Base-by-base conservation (phyloP, 495 filamentous ascomycete genomes). In the Lepidopterella palustris region DNA sequence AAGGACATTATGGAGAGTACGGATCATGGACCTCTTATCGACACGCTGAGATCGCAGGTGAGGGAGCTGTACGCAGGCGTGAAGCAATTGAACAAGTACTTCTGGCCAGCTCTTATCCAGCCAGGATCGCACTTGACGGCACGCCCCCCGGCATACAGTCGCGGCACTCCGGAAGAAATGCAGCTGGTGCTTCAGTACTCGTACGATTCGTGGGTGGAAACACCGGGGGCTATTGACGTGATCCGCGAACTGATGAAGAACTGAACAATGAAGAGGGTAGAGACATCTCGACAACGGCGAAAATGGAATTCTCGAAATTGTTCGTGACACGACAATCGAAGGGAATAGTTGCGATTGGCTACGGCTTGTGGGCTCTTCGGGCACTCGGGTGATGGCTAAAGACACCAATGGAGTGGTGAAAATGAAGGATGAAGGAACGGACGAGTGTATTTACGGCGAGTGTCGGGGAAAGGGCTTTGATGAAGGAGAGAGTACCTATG, bases 151-250 rank as follows among this genome's bases (percentile, higher is more conserved):
- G 0, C 27, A 4, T 31, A 21, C 10, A 3, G 5, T 9, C 68
- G 71, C 1, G 72, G 71, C n/a, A 67, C 53, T 10, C 40, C 50
- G 50, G 60, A 69, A 52, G 63, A 74, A 49, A 73, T 70, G 70
- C 64, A 69, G 35, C 5, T 72, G 31, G 58, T 53, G 8, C 62
- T 78, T 25, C 61, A 71, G 56, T 66, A 72, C 55, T 68, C 55
- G 13, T 76, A 74, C 53, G 70, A 66, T 53, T 50, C 74, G 15
- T 78, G 70, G 73, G 61, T 47, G 49, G 73, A 75, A 59, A 73
- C 68, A 0, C 72, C 73, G 42, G 72, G 72, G 5, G 68, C 74
- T 32, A 59, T 76, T 42, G 72, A 69, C 35, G 21, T 77, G 21
- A 57, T 73, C 32, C 48, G 29, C n/a, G 47, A 39, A 18, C 13